Evolutionary conservation across 2,329 filamentous ascomycete genomes (phyloP), one percentile per base, ranked within the genome.

Genomic region (Zasmidium citrigriseum): DNA sequence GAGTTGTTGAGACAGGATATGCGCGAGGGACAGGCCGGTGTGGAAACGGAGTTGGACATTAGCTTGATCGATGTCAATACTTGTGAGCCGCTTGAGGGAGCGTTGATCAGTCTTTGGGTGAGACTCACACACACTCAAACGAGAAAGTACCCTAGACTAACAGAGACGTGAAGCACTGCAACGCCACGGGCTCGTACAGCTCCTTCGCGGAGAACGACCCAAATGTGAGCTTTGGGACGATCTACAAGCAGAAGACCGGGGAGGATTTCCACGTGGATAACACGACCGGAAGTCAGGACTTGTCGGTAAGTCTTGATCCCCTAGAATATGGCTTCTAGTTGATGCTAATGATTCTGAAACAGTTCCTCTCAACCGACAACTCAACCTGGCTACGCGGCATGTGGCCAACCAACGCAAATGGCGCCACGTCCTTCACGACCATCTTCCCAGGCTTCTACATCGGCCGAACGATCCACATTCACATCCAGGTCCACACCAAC

Each of bases 361-460:
- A 46, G 52, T 47, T 52, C 10, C 24, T 57, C n/a, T 20, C 38
- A 23, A 57, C 54, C 11, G 49, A 52, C 38, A 27, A 47, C 14
- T 44, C 54, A 22, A 57, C 54, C 20, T 57, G 34, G 34, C 48
- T 52, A 7, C 48, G 54, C 24, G 54, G 54, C 10, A 57, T 57
- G 54, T 57, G 48, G 54, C 54, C 54, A n/a, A 57, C 48, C 23
- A 44, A 57, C 47, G 47, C 54, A 22, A 25, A 52, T 38, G 54
- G 54, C 24, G 54, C 54, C 24, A 47, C 54, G 5, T 29, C 22
- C 34, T 57, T 57, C 44, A 23, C 25, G 4, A 52, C 46, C 38
- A 57, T 57, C 47, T 45, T 57, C 21, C 54, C 54, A n/a, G 54
- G 54, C 20, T 57, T 57, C 54, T 57, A 57, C 38, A 23, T 57